Evolutionary conservation across 129 eudicot species (phyloP).

Genomic region (Artemisia argyi): DNA sequence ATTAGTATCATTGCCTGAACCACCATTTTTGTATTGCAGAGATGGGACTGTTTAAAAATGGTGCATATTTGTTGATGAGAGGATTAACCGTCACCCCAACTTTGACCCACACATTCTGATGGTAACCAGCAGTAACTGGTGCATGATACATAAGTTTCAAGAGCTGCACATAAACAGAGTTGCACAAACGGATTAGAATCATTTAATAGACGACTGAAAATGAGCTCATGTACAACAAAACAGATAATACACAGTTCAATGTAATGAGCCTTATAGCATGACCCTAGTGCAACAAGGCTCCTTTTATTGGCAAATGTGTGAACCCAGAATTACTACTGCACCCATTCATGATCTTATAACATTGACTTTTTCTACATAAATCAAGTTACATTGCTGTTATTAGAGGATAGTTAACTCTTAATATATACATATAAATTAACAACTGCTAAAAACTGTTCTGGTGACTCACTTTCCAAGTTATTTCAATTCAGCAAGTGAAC

Average conservation of each 20-base stretch:
- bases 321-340: too few species aligned
- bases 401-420: too few species aligned
- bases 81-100: conserved; percentile 69
- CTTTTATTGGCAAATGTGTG: background rate
- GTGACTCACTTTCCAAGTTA: too few species aligned
- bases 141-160: conserved; percentile 98
- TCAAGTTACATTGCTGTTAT: too few species aligned
- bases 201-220: too few species aligned
- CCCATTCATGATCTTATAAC: too few species aligned
- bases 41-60: conserved; percentile 70
- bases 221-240: too few species aligned
- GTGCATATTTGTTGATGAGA: conserved; percentile 64
- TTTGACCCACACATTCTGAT: conserved; percentile 80
- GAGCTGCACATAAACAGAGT: conserved; percentile 44
- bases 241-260: too few species aligned
- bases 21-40: conserved; percentile 81
- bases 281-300: background rate
- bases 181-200: background rate
- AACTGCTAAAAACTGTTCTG: too few species aligned
- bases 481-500: too few species aligned
- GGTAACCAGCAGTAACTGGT: conserved; percentile 83
- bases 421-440: too few species aligned
- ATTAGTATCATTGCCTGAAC: conserved; percentile 43
- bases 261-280: background rate
- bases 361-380: too few species aligned